Evolutionary conservation across 352 stramenopile genomes (phyloP), one percentile per base, ranked within the genome.

Genomic region (Phytophthora vignae): DNA sequence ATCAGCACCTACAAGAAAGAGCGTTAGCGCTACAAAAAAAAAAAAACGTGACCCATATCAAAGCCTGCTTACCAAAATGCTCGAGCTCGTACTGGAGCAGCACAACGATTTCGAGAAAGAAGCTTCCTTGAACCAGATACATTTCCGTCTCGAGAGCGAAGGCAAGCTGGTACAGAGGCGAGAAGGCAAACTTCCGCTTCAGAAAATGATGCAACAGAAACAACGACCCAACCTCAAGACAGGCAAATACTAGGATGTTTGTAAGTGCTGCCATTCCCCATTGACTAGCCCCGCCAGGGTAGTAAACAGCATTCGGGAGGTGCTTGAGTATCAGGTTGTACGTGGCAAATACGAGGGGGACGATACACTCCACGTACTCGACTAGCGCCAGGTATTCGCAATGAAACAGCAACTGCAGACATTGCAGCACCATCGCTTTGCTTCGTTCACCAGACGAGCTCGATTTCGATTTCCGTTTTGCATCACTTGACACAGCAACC

Each of bases 291-390:
- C 21, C 60, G 29, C 49, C 21, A 74, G 49, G 59, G n/a, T 62
- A 87, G 62, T 84, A 87, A n/a, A 42, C 27, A 4, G 56, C 73
- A 46, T 77, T 78, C 8, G 79, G 77, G 12, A 85, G 56, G 4
- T 76, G 15, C 31, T 66, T 70, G 2, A 89, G 61, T 40, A 80
- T 31, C 15, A 76, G 12, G 15, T 76, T 71, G 59, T 83, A 78
- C 6, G 63, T 14, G 0, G 60, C 64, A 60, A 74, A 82, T 21
- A 79, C 50, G 2, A 77, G 57, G 2, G 78, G 75, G 15, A 81
- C 60, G 33, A 81, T 55, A 14, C 71, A 81, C 60, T 82, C 74
- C 50, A 85, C 56, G 38, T 81, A 85, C 50, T 82, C 77, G 25
- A 70, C 67, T 14, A 79, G 63, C 29, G 71, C 36, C 4, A 81